These are phyloP conservation scores for Ceratocystis cacaofunesta DNA, from an alignment of 2,329 filamentous ascomycete species.

Conservation along the genomic window DNA sequence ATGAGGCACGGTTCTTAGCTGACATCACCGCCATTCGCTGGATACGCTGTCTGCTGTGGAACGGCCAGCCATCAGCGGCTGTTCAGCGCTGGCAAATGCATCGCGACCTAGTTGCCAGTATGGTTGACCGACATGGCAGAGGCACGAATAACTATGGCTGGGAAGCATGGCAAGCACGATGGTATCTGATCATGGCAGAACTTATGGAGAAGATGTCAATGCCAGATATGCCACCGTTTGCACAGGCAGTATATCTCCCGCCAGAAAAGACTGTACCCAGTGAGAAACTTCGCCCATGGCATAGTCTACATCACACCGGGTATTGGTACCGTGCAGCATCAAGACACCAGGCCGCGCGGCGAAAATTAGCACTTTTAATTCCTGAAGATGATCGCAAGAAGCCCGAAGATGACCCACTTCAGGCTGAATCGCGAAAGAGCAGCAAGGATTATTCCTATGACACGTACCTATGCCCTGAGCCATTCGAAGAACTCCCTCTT, in stretches of 20 bases:
- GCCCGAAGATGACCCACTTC: conserved; percentile 32
- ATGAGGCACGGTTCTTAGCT: conserved; percentile 77
- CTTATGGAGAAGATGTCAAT: conserved; percentile 41
- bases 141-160: conserved; percentile 84
- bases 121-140: conserved; percentile 69
- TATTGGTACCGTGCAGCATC: conserved; percentile 52
- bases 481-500: conserved; percentile 40
- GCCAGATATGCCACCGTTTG: conserved; percentile 33
- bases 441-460: conserved; percentile 43
- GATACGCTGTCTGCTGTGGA: conserved; percentile 70
- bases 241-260: conserved; percentile 33
- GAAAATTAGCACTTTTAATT: conserved; percentile 39
- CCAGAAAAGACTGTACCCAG: conserved; percentile 44
- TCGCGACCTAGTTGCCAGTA: conserved; percentile 54
- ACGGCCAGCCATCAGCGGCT: conserved; percentile 61
- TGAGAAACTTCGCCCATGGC: conserved; percentile 47
- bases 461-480: conserved; percentile 51
- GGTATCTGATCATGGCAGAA: conserved; percentile 48
- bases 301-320: conserved; percentile 48
- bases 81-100: conserved; percentile 70
- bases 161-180: conserved; percentile 80
- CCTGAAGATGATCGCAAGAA: conserved; percentile 43
- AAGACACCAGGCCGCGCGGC: conserved; percentile 39
- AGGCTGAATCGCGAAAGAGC: conserved; percentile 30
- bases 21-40: conserved; percentile 70